Base-by-base conservation (phyloP, 2,329 filamentous ascomycete species). In the Parastagonospora avenae region DNA sequence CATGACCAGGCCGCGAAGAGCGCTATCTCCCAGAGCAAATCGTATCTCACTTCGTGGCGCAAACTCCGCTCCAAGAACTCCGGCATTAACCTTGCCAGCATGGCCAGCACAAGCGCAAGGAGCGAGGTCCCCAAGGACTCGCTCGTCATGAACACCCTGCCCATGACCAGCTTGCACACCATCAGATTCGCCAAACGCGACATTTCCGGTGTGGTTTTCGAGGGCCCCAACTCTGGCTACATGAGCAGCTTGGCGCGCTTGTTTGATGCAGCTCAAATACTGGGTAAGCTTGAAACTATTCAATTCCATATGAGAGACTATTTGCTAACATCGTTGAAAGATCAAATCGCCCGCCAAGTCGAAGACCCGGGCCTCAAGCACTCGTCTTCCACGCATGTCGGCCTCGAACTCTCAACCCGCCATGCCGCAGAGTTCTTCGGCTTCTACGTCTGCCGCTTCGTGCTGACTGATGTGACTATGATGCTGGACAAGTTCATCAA, bases 401-500 rank as follows among this genome's bases (percentile, higher is more conserved):
- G 94, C 8, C 84, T 99, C 30, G 94, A 99, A 76, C 83, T 99
- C 35, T 94, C 91, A 71, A 92, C 92, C 31, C 85, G 93, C 35
- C 93, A 97, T 73, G 94, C 93, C 7, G 91, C 93, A 30, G 94
- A 99, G 75, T 99, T 99, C 75, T 99, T 99, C 72, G 92, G 89
- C 12, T 97, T 99, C 74, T 97, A 94, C 72, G 83, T 99, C 27
- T 97, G 93, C 74, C 88, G 94, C 14, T 99, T 99, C 71, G 92
- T 92, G n/a, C 79, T 99, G 54, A 82, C 86, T 4, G 94, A 99
- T 73, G 77, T 99, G 54, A 83, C 86, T 33, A 74, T 94, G 70
- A 80, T 99, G 78, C 80, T 99, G 62, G 94, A 99, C 74, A 99
- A 97, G 73, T 97, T 94, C 68, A 88, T 99, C 72, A 99, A 99